Evolutionary conservation across 768 basidiomycete genomes (phyloP).

Genomic region (Russula foetens): DNA sequence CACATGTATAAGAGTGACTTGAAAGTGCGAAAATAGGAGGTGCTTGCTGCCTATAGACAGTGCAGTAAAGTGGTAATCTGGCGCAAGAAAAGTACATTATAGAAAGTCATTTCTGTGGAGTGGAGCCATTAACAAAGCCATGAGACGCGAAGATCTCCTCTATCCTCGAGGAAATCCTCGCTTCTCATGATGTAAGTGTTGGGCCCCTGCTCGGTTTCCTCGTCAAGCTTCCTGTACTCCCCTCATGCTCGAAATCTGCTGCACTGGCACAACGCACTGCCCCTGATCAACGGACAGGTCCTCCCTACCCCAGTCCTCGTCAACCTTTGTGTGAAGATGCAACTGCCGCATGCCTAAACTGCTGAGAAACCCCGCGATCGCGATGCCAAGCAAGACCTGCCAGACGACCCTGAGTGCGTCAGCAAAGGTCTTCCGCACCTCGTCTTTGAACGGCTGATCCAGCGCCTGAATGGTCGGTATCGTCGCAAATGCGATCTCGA

Average conservation of each 20-base stretch:
- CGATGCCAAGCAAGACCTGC: conserved; percentile 25
- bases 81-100: too few relatives aligned
- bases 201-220: too few relatives aligned
- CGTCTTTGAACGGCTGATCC: conserved; percentile 18
- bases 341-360: conserved; percentile 25
- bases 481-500: conserved; percentile 21
- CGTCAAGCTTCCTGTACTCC: neutral
- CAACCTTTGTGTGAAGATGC: conserved; percentile 24
- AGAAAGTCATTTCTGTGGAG: too few relatives aligned
- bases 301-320: conserved; percentile 27
- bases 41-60: too few relatives aligned
- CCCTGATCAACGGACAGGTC: neutral
- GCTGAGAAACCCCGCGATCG: conserved; percentile 24
- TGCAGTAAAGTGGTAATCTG: too few relatives aligned
- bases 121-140: too few relatives aligned
- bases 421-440: conserved; percentile 27
- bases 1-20: too few relatives aligned
- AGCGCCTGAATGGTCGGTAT: conserved; percentile 27
- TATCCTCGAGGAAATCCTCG: too few relatives aligned
- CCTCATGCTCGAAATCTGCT: too few relatives aligned
- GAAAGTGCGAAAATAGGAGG: too few relatives aligned
- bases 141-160: too few relatives aligned
- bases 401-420: conserved; percentile 26
- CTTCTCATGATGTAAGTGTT: too few relatives aligned
- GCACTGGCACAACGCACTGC: neutral